phyloP scores from a whole-genome alignment of 192 early-diverging fungal species.

The Backusella luteola region DNA sequence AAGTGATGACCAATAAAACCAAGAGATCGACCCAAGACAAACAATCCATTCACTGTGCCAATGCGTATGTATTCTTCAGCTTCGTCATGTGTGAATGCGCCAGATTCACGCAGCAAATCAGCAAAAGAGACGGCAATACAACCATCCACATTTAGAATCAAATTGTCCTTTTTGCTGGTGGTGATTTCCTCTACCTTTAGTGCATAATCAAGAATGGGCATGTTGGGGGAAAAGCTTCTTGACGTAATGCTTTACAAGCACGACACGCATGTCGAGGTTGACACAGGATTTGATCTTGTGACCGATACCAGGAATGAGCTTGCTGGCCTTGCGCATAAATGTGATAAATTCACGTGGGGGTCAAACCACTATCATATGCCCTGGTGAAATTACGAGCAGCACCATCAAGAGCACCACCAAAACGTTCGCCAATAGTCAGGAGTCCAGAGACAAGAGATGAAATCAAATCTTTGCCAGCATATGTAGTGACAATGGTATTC shows the following conservation, averaged over 20 bases:
- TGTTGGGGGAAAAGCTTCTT: conserved; percentile 82
- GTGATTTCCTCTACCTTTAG: conserved; percentile 93
- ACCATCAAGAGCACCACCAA: conserved; percentile 96
- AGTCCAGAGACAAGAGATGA: conserved; percentile 93
- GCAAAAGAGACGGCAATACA: conserved; percentile 95
- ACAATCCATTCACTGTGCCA: conserved; percentile 94
- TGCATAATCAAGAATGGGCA: conserved; percentile 89
- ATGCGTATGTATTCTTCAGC: conserved; percentile 95
- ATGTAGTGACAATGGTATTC: conserved; percentile 88
- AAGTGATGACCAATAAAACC: conserved; percentile 98
- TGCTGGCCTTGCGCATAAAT: conserved; percentile 93
- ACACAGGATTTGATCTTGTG: conserved; percentile 99
- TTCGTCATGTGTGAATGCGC: conserved; percentile 91
- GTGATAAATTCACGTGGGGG: conserved; percentile 91
- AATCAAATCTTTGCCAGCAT: conserved; percentile 96
- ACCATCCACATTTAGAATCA: conserved; percentile 93
- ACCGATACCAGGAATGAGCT: conserved; percentile 98
- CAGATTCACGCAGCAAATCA: conserved; percentile 87
- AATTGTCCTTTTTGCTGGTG: conserved; percentile 96
- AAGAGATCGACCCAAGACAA: conserved; percentile 92
- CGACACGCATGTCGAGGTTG: conserved; percentile 96
- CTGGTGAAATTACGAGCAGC: conserved; percentile 87
- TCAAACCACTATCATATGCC: conserved; percentile 91
- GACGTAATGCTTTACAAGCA: conserved; percentile 93
- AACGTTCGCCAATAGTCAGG: conserved; percentile 95